Base-by-base conservation (phyloP, 345 rosid genomes). In the Eutrema heterophyllum region DNA sequence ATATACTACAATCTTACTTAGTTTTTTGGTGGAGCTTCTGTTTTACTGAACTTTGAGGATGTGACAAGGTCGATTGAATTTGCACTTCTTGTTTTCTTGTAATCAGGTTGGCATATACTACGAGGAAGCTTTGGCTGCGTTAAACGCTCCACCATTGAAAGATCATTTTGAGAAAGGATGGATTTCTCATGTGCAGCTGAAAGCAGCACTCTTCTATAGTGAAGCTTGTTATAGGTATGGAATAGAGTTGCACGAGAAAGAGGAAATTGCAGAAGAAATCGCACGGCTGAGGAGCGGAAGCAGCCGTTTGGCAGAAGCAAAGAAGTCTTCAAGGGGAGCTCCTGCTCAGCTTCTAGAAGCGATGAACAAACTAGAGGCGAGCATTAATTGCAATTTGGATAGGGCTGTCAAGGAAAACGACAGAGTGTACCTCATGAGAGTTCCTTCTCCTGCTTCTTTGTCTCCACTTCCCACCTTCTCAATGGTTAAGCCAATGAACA, bases 361-460 rank as follows among this genome's bases (percentile, higher is more conserved):
- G 5, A 83, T 89, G 50, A 85, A 58, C 83, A 86, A 87, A 79
- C 82, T 95, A 27, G 99, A 92, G 76, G 89, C 83, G 46, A 86
- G 82, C 83, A 83, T 90, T 53, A 87, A 83, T 74, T 83, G 84
- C 65, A 90, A 92, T 72, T 81, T 92, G 48, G 98, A 95, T 49
- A 90, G 98, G 80, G 99, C 99, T 36, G 76, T 88, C 63, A 95
- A 95, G 86, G 99, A 95, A 83, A 95, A 95, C 85, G 97, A 95
- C 55, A 86, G 99, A 79, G 99, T 95, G 72, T 95, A 95, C 78
- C 90, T 95, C 63, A 95, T 92, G 98, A 90, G 99, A 80, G 87
- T 95, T 83, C 98, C 99, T 70, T 63, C 92, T 30, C 91, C 89
- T 6, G 75, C 92, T 88, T 85, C 96, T 62, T 85, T 95, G 45